Conservation (phyloP, 805 yeast species). For the Sungouiozyma ichnusensis region DNA sequence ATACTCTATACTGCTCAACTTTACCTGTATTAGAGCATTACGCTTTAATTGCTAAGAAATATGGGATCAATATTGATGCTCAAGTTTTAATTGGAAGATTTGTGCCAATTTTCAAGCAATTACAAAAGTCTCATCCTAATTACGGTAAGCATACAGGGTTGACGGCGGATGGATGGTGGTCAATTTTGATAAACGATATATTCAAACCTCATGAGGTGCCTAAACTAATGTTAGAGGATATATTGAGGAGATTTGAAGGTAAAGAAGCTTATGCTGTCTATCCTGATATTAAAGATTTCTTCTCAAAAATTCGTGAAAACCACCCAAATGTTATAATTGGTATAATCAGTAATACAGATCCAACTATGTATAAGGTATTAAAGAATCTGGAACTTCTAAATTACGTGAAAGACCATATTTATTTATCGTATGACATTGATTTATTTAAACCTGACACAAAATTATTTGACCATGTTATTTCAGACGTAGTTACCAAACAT, state of each 20-base stretch:
- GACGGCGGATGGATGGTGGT: constrained; percentile 48
- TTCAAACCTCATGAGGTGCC: constrained; percentile 31
- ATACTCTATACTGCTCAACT: constrained; percentile 51
- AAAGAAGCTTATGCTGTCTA: constrained; percentile 42
- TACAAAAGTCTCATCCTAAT: constrained; percentile 41
- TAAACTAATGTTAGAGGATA: constrained; percentile 33
- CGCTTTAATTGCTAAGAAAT: constrained; percentile 35
- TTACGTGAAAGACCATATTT: constrained; percentile 34
- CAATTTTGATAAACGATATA: constrained; percentile 34
- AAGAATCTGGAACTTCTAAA: constrained; percentile 35
- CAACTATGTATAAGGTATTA: constrained; percentile 37
- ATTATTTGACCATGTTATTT: constrained; percentile 36
- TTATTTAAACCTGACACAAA: constrained; percentile 39
- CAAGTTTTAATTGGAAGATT: constrained; percentile 19
- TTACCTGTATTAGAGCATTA: constrained; percentile 47
- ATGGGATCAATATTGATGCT: constrained; percentile 32
- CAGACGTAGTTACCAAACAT: constrained; percentile 18
- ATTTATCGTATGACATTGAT: constrained; percentile 49
- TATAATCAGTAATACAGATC: constrained; percentile 55
- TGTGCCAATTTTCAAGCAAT: constrained; percentile 27
- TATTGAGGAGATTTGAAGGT: constrained; percentile 40
- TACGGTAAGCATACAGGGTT: constrained; percentile 42
- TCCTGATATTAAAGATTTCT: constrained; percentile 42
- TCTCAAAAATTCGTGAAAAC: constrained; percentile 26
- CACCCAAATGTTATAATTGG: constrained; percentile 31